Evolutionary conservation across 2,329 filamentous ascomycete genomes (phyloP).

Genomic region (Cordyceps cicadae): DNA sequence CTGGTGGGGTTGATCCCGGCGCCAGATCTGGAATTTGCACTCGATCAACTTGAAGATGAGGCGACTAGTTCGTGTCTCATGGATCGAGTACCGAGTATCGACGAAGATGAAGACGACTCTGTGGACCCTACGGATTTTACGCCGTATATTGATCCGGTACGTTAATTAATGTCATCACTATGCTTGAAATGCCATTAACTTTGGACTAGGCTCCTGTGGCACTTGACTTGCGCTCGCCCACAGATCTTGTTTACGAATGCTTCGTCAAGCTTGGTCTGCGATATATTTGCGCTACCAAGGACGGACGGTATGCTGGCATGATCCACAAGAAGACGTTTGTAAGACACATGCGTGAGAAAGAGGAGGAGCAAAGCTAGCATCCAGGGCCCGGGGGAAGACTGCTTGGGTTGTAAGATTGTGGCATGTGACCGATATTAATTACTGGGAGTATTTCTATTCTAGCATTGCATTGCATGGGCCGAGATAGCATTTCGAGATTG

Average conservation of each 20-base stretch:
- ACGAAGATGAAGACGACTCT: conserved; percentile 54
- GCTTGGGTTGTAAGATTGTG: not conserved
- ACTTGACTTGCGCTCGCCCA: conserved; percentile 78
- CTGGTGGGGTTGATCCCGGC: conserved; percentile 88
- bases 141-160: conserved; percentile 76
- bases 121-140: conserved; percentile 77
- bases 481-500: not conserved
- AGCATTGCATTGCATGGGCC: conserved; percentile 7
- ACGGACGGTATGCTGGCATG: conserved; percentile 82
- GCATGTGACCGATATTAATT: not conserved
- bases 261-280: conserved; percentile 89
- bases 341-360: conserved; percentile 80
- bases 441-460: not conserved
- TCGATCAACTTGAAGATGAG: conserved; percentile 77
- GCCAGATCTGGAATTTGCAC: conserved; percentile 84
- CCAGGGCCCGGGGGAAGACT: no score
- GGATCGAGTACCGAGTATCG: conserved; percentile 55
- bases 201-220: conserved; percentile 64
- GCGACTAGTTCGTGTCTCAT: conserved; percentile 70
- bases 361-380: conserved; percentile 38
- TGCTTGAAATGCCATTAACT: conserved; percentile 10
- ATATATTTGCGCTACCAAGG: conserved; percentile 80
- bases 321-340: conserved; percentile 98
- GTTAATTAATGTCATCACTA: conserved; percentile 20
- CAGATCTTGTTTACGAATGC: conserved; percentile 93